Base-by-base conservation (phyloP, 2,329 filamentous ascomycete genomes). In the Aspergillus ochraceus region DNA sequence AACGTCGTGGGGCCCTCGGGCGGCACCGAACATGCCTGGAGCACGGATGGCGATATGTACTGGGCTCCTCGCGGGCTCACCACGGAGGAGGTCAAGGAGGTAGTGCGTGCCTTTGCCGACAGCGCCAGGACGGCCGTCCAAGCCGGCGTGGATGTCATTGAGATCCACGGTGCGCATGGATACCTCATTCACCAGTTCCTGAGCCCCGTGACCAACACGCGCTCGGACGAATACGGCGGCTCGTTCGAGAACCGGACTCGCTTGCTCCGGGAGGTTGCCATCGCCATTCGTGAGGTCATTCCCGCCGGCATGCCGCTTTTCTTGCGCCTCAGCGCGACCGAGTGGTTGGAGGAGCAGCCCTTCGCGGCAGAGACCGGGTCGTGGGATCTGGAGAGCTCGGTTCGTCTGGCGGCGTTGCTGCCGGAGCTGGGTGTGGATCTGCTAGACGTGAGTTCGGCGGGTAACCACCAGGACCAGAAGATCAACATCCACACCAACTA, bases 161-260 rank as follows among this genome's bases (percentile, higher is more conserved):
- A 95, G 73, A 84, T 95, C 39, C 91, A 94, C 76, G 84, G 82
- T 60, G 91, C 90, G 0, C 90, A 94, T 70, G 90, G 91, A 1
- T 94, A 93, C 70, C 82, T 95, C 0, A 76, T 93, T 1, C 85
- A 88, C 68, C 73, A 80, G 6, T 94, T 94, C 78, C 62, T 92
- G 4, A 88, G 85, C 1, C 90, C 90, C 0, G 83, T 84, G 1
- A 83, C 83, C 22, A 95, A 95, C 75, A 77, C 83, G 59, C 83
- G 91, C 14, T 89, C 79, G 0, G 84, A 86, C 66, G 68, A 74
- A 49, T 86, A 81, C 67, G 77, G 80, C 52, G 77, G 83, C 61
- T 76, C 72, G 65, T 74, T 81, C 59, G 76, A 81, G 76, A 93
- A 93, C 75, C 84, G 90, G 30, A 83, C 79, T 0, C 84, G 90